These are phyloP conservation scores for Diplodia sapinea DNA, from an alignment of 2,329 filamentous ascomycete species.

Conservation along the genomic window DNA sequence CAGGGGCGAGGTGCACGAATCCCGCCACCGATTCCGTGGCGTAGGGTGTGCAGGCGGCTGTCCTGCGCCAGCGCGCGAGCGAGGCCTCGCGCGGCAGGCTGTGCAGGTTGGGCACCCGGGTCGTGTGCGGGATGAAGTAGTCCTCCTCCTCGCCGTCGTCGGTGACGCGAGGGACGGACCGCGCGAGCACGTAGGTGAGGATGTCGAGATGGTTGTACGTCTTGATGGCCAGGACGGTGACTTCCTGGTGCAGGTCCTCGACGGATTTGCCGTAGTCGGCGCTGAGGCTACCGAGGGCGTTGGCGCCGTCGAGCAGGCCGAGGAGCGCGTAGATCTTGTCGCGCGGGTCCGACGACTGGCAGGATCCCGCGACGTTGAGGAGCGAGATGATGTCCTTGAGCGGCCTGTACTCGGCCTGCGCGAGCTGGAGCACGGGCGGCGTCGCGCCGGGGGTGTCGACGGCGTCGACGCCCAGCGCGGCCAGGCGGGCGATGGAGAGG, in stretches of 20 bases:
- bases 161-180: no score
- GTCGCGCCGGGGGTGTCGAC: no score
- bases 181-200: not conserved
- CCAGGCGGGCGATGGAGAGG: not conserved
- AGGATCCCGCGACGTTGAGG: not conserved
- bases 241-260: not conserved
- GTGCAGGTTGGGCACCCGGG: no score
- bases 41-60: no score
- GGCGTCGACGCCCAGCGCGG: not conserved
- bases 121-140: no score
- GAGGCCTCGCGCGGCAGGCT: no score
- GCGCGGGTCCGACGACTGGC: not conserved
- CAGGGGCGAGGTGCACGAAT: no score
- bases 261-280: not conserved
- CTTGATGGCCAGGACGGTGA: not conserved
- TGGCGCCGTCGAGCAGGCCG: not conserved
- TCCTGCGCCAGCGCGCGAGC: no score
- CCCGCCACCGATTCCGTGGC: no score
- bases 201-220: slow-evolving; percentile 1
- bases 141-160: no score
- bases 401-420: not conserved
- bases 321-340: not conserved
- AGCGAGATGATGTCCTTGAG: not conserved
- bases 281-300: not conserved
- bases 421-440: not conserved